Evolutionary conservation across 2,329 filamentous ascomycete genomes (phyloP), one percentile per base, ranked within the genome.

Genomic region (Biscogniauxia sp.): DNA sequence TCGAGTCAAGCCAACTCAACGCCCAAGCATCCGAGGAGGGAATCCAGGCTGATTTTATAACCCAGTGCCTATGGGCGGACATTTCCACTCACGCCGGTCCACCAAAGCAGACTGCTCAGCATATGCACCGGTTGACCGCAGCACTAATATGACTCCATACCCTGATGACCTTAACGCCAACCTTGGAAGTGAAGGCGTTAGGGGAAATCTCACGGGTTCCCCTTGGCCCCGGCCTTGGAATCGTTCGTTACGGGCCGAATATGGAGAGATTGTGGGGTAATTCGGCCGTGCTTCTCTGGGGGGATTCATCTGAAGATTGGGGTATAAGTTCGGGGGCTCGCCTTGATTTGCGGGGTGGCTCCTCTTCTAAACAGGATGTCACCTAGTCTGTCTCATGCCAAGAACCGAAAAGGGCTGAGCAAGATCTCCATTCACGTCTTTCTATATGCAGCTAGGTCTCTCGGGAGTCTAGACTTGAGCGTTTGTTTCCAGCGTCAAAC

Each of bases 201-300:
- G 25, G 26, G 5, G 23, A 54, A 25, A 32, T 37, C 20, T 32
- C 26, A 32, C 55, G 17, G 49, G 20, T 26, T 11, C 0, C 25
- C 20, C 52, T 49, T 51, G 25, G 56, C 20, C 20, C 19, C 32
- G 11, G 37, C 11, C 52, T 50, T 19, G 25, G 50, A 25, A 51
- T 50, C 23, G 37, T 52, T 25, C 11, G 23, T 20, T 55, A 51
- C 54, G 55, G 59, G 41, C 54, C 58, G 54, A 60, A 32, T 57
- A 45, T 60, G 54, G 58, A 55, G 58, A 57, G 49, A n/a, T 17
- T 17, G 20, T 60, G 54, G 58, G 51, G 58, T 15, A 45, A 20
- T 28, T 23, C 51, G 15, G 51, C 51, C 20, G 26, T 53, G 7
- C 8, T 54, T n/a, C 5, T 32, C 32, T 32, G 28, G 52, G 20